Evolutionary conservation across 106 monocot genomes (phyloP), one percentile per base, ranked within the genome.

Genomic region (Phalaenopsis aphrodite): DNA sequence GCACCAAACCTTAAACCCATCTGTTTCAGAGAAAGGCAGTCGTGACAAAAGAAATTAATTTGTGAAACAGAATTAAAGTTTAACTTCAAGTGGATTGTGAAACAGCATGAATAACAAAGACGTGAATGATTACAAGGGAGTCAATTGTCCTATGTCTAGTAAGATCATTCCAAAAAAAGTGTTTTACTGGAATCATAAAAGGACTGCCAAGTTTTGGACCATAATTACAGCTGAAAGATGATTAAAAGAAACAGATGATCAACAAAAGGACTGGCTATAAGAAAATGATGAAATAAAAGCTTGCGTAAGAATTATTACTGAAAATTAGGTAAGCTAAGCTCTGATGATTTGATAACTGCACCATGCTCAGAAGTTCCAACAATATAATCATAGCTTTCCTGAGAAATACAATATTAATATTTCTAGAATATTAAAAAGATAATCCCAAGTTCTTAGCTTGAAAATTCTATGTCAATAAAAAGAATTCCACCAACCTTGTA

Each of bases 291-390:
- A 76, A 36, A 49, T 21, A 48, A 52, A 74, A 52, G 14, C 10
- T 49, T 52, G 5, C 11, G 8, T 38, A 49, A 49, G 49, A 76
- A 76, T 49, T 11, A 76, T 52, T 86, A 94, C 94, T 83, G 79
- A 77, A 93, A 94, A 56, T 77, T 81, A 77, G 98, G 94, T 65
- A 99, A 79, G 41, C 48, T 69, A 79, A 99, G 91, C 76, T 95
- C 89, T 56, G 98, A 95, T 85, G 94, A 92, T 84, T 79, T 86
- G 75, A 94, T 75, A 41, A 83, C 79, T 37, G 75, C 56, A 18
- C 98, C 98, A 91, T 94, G 98, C 88, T 99, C 98, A 67, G 98
- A 99, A 77, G 98, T 99, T 73, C 98, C 94, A 84, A 99, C 87
- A 39, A 91, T 83, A 84, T 93, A 82, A 85, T 99, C 98, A 87